Conservation (phyloP, 2,329 filamentous ascomycete species). For the Gremmenia infestans region DNA sequence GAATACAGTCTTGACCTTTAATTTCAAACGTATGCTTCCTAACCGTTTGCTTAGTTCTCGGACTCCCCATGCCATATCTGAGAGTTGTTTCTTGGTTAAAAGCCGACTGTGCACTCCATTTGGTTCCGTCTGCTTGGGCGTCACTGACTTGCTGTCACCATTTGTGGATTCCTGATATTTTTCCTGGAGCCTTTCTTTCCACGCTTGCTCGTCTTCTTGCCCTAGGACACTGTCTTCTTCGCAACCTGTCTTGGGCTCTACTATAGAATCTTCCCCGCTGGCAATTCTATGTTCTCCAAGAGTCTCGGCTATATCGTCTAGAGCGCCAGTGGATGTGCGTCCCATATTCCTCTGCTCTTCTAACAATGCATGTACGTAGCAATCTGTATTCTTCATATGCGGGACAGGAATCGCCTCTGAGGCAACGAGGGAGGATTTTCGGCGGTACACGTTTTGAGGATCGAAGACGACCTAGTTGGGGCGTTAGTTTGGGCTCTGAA, state of each 20-base stretch:
- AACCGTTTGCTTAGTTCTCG: slow-evolving; percentile 83
- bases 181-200: slow-evolving; percentile 37
- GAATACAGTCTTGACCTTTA: slow-evolving; percentile 79
- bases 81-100: slow-evolving; percentile 89
- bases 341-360: slow-evolving; percentile 46
- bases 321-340: slow-evolving; percentile 25
- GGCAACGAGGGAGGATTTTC: slow-evolving; percentile 60
- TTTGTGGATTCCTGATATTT: slow-evolving; percentile 2
- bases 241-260: slow-evolving; percentile 2
- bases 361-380: slow-evolving; percentile 61
- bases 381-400: slow-evolving; percentile 46
- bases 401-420: slow-evolving; percentile 32
- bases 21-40: slow-evolving; percentile 74
- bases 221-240: slow-evolving; percentile 32
- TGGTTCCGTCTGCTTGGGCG: not conserved
- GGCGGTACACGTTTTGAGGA: slow-evolving; percentile 52
- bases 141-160: not conserved
- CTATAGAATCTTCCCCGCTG: slow-evolving; percentile 10
- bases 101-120: slow-evolving; percentile 55
- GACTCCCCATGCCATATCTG: slow-evolving; percentile 96
- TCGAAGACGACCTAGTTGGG: slow-evolving; percentile 54
- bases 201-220: slow-evolving; percentile 52
- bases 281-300: slow-evolving; percentile 14
- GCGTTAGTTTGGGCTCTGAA: slow-evolving; percentile 1
- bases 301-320: slow-evolving; percentile 28